Evolutionary conservation across 2,329 filamentous ascomycete genomes (phyloP).

Genomic region (Fusarium abutilonis): DNA sequence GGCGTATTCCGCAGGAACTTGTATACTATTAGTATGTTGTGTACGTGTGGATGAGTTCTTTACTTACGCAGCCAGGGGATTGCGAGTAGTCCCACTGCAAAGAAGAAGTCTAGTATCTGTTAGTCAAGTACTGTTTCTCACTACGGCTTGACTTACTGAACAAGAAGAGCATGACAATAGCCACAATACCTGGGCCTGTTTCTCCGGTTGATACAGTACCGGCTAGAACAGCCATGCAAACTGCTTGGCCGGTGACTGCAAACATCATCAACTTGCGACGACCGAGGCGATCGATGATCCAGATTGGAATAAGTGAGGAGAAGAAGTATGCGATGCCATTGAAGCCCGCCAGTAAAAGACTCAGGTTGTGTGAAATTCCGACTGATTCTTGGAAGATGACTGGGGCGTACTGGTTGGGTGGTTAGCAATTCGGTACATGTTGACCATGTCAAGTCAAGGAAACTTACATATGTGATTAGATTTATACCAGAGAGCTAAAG

Average conservation of each 20-base stretch:
- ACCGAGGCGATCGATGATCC: constrained; percentile 56
- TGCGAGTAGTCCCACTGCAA: constrained; percentile 53
- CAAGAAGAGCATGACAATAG: constrained; percentile 56
- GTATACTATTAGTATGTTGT: constrained; percentile 7
- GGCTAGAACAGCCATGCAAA: constrained; percentile 59
- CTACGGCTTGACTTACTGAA: constrained; percentile 41
- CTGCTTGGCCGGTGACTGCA: constrained; percentile 48
- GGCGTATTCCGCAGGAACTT: constrained; percentile 56
- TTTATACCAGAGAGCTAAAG: constrained; percentile 47
- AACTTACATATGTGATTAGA: constrained; percentile 47
- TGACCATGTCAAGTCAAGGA: background rate
- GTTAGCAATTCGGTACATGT: constrained; percentile 15
- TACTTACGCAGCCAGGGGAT: constrained; percentile 51
- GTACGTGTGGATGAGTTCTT: rapidly evolving
- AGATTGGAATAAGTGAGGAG: constrained; percentile 48
- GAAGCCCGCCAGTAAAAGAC: constrained; percentile 64
- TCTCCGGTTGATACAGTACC: constrained; percentile 54
- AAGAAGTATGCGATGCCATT: constrained; percentile 54
- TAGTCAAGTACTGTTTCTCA: background rate
- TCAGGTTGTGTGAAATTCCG: constrained; percentile 55
- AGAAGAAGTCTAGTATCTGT: constrained; percentile 49
- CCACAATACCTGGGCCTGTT: constrained; percentile 53
- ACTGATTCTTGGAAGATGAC: constrained; percentile 58
- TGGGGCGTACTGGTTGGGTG: constrained; percentile 46
- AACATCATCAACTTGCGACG: constrained; percentile 69